phyloP scores from a whole-genome alignment of 139 green algal species.

The Chlamydomonas sp. region DNA sequence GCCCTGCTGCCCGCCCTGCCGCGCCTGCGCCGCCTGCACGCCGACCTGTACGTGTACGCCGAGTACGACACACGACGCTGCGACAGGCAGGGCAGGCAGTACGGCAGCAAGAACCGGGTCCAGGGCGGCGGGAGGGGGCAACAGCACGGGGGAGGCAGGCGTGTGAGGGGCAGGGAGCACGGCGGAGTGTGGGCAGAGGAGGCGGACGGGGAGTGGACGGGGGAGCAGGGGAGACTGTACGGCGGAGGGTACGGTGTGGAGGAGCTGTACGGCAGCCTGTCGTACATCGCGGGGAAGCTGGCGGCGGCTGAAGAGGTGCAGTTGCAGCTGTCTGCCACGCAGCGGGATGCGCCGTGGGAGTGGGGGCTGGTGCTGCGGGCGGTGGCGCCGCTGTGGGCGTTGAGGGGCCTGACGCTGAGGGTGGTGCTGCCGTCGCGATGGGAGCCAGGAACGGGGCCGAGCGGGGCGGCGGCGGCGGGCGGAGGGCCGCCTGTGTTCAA shows the following conservation, averaged over 20 bases:
- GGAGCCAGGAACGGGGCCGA: not conserved
- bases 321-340: conserved; percentile 37
- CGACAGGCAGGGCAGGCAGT: not conserved
- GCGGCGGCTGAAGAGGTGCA: not conserved
- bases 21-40: not conserved
- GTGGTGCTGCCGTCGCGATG: not conserved
- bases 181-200: not conserved
- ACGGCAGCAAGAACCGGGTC: not conserved
- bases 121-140: not conserved
- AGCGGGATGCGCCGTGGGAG: not conserved
- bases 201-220: not conserved
- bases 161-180: not conserved
- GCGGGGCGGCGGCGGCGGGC: not conserved
- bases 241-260: not conserved
- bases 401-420: conserved; percentile 11
- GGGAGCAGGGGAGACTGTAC: not conserved
- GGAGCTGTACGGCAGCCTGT: conserved; percentile 7
- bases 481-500: not conserved
- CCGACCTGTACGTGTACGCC: conserved; percentile 11
- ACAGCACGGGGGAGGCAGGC: not conserved
- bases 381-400: not conserved
- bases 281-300: not conserved
- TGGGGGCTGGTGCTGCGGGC: conserved; percentile 19
- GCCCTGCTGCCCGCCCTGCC: conserved; percentile 20
- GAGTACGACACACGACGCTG: not conserved